Evolutionary conservation across 2,329 filamentous ascomycete species (phyloP), one percentile per base, ranked within the genome.

Genomic region (Fusarium sp.): DNA sequence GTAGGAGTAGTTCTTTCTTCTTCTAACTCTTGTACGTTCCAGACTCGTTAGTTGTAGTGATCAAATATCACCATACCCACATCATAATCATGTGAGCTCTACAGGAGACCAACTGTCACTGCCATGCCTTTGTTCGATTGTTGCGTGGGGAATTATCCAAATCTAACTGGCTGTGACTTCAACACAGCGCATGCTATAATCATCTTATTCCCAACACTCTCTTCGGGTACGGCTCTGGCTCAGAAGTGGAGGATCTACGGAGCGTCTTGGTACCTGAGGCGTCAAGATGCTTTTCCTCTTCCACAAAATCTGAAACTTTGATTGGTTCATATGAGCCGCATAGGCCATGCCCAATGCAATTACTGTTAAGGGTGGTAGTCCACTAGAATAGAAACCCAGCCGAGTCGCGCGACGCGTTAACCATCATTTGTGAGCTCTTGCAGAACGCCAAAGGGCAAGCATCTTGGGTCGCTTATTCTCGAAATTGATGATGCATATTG

Each of bases 331-430:
- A 26, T 17, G 8, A 32, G 56, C 55, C 20, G 60, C 65, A 57
- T 45, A 48, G 59, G 26, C 61, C 51, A 64, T 43, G 33, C 22
- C 53, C 47, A 19, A 44, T 43, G 17, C 55, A 49, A 49, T 35
- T 14, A 48, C 30, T 33, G 50, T 19, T 40, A 7, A 7, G 7
- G 24, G 24, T 24, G 7, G 24, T 24, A 24, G 24, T 24, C 24
- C 7, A 24, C 24, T 24, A 24, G 7, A 24, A 24, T 24, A 20
- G 32, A 14, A 45, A 44, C 44, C 37, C 40, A 44, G 44, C 53
- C 54, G 45, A 57, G 67, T 68, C 65, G 71, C 71, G 71, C 71
- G 71, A 73, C 71, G 71, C 71, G 71, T 74, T 68, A 62, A 51
- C 55, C 58, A 64, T 59, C 48, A 58, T 68, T 63, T 61, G 39